These are phyloP conservation scores for Populus pruinosa DNA, from an alignment of 345 rosid species.

Conservation along the genomic window DNA sequence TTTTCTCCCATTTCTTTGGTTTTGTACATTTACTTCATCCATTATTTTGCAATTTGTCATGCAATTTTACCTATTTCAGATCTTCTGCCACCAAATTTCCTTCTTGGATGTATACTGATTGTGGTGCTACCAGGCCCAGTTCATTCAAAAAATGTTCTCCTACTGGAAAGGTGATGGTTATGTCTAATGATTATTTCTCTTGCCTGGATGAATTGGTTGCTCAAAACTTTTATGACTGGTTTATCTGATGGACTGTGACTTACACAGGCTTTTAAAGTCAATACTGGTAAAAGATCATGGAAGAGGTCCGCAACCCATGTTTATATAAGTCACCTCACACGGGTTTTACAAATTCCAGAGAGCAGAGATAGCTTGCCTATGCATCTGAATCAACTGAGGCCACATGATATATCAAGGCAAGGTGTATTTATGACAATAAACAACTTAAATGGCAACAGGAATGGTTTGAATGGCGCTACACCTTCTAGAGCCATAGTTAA, in stretches of 20 bases:
- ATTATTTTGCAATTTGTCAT: conserved; percentile 8
- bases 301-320: conserved; percentile 65
- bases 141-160: conserved; percentile 30
- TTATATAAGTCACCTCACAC: conserved; percentile 59
- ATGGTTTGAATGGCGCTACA: conserved; percentile 21
- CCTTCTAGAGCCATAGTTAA: conserved; percentile 5
- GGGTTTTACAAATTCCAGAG: conserved; percentile 31
- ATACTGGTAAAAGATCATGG: conserved; percentile 30
- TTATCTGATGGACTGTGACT: conserved; percentile 14
- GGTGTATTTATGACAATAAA: conserved; percentile 26
- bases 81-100: conserved; percentile 43
- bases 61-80: conserved; percentile 30
- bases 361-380: conserved; percentile 30
- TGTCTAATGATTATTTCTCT: neutral
- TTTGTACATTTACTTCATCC: neutral
- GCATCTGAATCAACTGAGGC: conserved; percentile 28
- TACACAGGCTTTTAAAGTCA: conserved; percentile 33
- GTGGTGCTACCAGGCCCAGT: conserved; percentile 29
- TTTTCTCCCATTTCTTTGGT: conserved; percentile 8
- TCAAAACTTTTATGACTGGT: neutral
- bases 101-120: conserved; percentile 51
- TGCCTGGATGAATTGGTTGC: neutral
- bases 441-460: conserved; percentile 15
- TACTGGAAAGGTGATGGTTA: conserved; percentile 35
- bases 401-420: conserved; percentile 31